Percentiles rank a stretch among this genome's conserved stretches.
These are phyloP conservation scores for Pichia sp. DNA, from an alignment of 1,139 yeast genomes.

Conservation along the genomic window DNA sequence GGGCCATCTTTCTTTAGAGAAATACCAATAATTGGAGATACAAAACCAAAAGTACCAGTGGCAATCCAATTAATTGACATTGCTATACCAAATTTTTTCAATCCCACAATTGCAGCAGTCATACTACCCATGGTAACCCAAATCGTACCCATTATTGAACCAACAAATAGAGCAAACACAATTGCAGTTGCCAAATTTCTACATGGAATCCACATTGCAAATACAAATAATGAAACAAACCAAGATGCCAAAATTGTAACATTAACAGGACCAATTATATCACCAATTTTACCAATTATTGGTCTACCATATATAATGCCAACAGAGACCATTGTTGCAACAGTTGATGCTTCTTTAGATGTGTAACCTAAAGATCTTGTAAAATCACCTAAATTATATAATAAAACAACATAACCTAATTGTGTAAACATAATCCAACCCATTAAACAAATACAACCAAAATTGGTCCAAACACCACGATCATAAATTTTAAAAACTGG, in stretches of 20 bases:
- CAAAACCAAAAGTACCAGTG: conserved; percentile 39
- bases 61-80: conserved; percentile 44
- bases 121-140: conserved; percentile 36
- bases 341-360: conserved; percentile 37
- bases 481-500: conserved; percentile 37
- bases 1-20: conserved; percentile 35
- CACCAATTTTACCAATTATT: conserved; percentile 35
- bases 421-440: conserved; percentile 36
- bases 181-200: conserved; percentile 46
- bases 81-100: conserved; percentile 42
- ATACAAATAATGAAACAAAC: conserved; percentile 31
- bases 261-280: conserved; percentile 36
- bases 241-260: conserved; percentile 32
- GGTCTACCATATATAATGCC: conserved; percentile 41
- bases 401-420: conserved; percentile 41
- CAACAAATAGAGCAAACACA: conserved; percentile 41
- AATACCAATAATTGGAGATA: conserved; percentile 50
- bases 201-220: conserved; percentile 60
- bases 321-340: conserved; percentile 40
- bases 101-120: conserved; percentile 39
- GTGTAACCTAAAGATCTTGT: conserved; percentile 41
- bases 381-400: conserved; percentile 41
- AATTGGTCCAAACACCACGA: conserved; percentile 25
- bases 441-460: conserved; percentile 32
- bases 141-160: conserved; percentile 46